Evolutionary conservation across 2,329 filamentous ascomycete genomes (phyloP), one percentile per base, ranked within the genome.

Genomic region (Triangularia setosa): DNA sequence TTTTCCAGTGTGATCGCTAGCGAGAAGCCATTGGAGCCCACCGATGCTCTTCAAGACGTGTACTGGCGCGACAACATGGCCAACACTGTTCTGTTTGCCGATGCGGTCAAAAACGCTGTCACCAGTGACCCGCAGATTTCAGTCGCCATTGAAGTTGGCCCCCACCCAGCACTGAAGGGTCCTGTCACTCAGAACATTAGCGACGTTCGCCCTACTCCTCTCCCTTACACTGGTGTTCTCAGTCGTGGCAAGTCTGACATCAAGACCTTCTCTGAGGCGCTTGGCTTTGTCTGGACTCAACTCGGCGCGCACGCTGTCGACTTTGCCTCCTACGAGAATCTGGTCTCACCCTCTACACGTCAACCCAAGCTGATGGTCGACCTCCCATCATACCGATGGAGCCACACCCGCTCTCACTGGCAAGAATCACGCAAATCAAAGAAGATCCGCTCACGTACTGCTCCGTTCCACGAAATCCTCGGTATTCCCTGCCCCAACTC

Each of bases 331-430:
- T 35, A 23, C 16, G 33, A 44, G 28, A 24, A 33, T 5, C 28
- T 44, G 16, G 33, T 24, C n/a, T 33, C 28, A 6, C 30, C 28
- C 9, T 18, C 18, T 9, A 14, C 33, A 3, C 18, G 33, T 4
- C 30, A 44, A 8, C 57, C 18, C 21, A 16, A 25, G 3, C 61
- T 82, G 2, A 66, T 82, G 8, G 76, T 75, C 0, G 80, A 83
- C 66, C 73, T 84, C 40, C 76, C 78, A 1, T 77, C 79, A 3
- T 84, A 84, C 64, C 77, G 79, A 1, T 84, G 80, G 79, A 78
- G 81, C 55, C 76, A 81, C 65, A 75, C 78, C 1, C 76, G 74
- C 40, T 75, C 74, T 62, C 82, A 81, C 71, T 83, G 80, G 80
- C 76, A 78, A 55, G 81, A 83, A 69, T 78, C 80, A 2, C 78